Evolutionary conservation across 2,329 filamentous ascomycete genomes (phyloP).

Genomic region (Cercospora sp.): DNA sequence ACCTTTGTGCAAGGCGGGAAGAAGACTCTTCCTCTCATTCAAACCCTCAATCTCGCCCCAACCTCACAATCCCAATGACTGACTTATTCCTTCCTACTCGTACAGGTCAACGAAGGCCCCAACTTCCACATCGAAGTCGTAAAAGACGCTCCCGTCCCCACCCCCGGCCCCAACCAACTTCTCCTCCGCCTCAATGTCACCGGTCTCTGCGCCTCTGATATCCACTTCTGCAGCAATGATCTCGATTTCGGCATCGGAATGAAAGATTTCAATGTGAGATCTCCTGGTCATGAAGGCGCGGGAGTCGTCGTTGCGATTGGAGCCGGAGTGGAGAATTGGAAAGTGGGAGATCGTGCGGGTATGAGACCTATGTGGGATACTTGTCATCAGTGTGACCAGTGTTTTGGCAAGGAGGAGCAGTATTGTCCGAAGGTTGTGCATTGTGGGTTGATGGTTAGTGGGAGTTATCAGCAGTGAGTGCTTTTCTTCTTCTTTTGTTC

Average conservation of each 20-base stretch:
- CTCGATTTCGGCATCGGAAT: constrained; percentile 46
- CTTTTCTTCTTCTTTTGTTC: background rate
- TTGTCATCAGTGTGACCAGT: constrained; percentile 52
- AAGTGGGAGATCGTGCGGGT: constrained; percentile 53
- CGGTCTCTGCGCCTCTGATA: constrained; percentile 58
- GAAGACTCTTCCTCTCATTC: background rate
- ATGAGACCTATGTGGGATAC: constrained; percentile 55
- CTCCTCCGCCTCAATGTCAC: constrained; percentile 60
- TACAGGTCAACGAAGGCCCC: constrained; percentile 49
- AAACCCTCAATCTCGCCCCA: background rate
- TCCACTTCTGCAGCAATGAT: constrained; percentile 58
- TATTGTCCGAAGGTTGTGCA: constrained; percentile 52
- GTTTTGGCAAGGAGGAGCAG: constrained; percentile 55
- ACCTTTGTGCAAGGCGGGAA: no score
- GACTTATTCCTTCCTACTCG: constrained; percentile 34
- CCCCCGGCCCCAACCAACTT: constrained; percentile 54
- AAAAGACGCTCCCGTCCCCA: constrained; percentile 49
- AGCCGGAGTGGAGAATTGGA: constrained; percentile 54
- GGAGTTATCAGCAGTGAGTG: constrained; percentile 56
- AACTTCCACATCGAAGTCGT: constrained; percentile 51
- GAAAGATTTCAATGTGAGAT: constrained; percentile 39
- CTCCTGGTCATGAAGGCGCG: constrained; percentile 54
- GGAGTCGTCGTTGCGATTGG: constrained; percentile 60
- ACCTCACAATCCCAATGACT: background rate
- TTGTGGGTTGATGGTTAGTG: constrained; percentile 48